A percentile compares a stretch with the other conserved stretches of the same genome.
Evolutionary conservation across 345 rosid species (phyloP).

Genomic region (Cardamine chenopodiifolia): DNA sequence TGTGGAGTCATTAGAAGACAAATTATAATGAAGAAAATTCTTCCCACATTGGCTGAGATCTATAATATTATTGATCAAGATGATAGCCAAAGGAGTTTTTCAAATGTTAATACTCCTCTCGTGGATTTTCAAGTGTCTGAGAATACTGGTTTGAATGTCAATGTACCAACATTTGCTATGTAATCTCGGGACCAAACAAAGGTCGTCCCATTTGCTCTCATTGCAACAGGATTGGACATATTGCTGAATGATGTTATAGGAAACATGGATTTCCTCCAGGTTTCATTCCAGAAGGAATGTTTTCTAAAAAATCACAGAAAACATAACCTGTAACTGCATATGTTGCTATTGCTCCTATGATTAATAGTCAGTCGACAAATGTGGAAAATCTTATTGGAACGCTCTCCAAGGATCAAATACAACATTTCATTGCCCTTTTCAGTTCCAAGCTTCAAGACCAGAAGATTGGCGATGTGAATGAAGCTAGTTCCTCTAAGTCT

Average conservation of each 20-base stretch:
- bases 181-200: background rate
- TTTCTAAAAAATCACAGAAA: accelerated
- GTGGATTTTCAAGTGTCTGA: background rate
- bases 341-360: too few relatives aligned
- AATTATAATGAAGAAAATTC: background rate
- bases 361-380: too few relatives aligned
- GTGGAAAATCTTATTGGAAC: too few relatives aligned
- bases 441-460: too few relatives aligned
- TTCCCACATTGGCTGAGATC: background rate
- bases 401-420: too few relatives aligned
- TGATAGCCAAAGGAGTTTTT: background rate
- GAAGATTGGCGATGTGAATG: too few relatives aligned
- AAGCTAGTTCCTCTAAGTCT: too few relatives aligned
- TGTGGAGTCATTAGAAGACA: background rate
- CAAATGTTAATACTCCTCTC: background rate
- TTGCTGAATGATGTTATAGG: background rate
- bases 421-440: too few relatives aligned
- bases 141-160: too few relatives aligned
- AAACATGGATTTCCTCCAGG: background rate
- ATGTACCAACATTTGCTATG: too few relatives aligned
- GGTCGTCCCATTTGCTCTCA: background rate
- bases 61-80: background rate
- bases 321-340: too few relatives aligned
- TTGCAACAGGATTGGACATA: background rate
- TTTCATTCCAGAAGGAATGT: background rate